Base-by-base conservation (phyloP, 345 rosid species). In the Trapa incisa region DNA sequence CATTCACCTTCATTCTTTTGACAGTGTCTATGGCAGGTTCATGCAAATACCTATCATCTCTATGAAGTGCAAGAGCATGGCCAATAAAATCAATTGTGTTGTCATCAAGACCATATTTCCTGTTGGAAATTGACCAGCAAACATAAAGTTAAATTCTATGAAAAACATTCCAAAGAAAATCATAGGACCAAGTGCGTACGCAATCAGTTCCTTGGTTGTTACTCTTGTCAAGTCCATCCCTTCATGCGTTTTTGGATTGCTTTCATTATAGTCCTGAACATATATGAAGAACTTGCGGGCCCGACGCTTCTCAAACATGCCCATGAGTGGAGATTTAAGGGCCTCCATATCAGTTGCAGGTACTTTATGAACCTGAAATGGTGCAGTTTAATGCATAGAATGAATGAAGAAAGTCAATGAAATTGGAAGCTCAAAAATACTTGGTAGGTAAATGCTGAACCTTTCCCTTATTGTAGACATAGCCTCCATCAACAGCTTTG, bases 341-440 rank as follows among this genome's bases (percentile, higher is more conserved):
- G 99, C 97, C 73, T 94, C 99, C 87, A 89, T 81, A 70, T 87
- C 97, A 77, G 86, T 94, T 68, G 97, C 89, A 32, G 99, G 99
- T 75, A 94, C 99, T 73, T 91, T 94, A 75, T 94, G 93, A 65
- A 91, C 93, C 99, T 94, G 67, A 48, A n/a, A 15, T 1, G 52
- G 37, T 29, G 17, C 50, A 22, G 65, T 12, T 70, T 41, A 48
- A 42, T 45, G 53, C 10, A 32, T 29, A 61, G 12, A 68, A 47
- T 3, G 43, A 41, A 41, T 41, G 43, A 41, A 41, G 43, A 41
- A 41, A 41, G 7, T 41, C 7, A 12, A 6, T 12, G 3, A 64
- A 52, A 45, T 68, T 39, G 13, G 61, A 56, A 64, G 17, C 60
- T 36, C 68, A 54, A 54, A 61, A 4, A 45, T 3, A 45, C 74